Conservation (phyloP, 2,329 filamentous ascomycete genomes). For the Cercospora brassicicola region DNA sequence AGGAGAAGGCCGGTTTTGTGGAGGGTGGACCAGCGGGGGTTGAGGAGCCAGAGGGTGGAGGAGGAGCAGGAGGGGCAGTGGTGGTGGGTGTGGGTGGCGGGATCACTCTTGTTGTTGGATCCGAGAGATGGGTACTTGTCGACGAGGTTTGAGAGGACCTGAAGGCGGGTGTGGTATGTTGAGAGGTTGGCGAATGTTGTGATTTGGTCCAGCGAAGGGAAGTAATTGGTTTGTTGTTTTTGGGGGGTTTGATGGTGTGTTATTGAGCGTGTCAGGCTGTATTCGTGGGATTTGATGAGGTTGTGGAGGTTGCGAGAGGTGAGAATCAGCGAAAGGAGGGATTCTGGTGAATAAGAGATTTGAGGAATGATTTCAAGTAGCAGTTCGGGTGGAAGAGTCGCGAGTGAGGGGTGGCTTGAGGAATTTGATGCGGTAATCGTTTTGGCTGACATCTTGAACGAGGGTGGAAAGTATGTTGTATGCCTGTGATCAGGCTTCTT, state of each 20-base stretch:
- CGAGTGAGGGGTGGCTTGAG: conserved; percentile 8
- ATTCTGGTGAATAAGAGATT: conserved; percentile 33
- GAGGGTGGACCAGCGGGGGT: conserved; percentile 35
- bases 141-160: background rate
- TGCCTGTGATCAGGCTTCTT: background rate
- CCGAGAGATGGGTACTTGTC: background rate
- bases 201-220: conserved; percentile 19
- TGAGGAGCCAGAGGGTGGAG: conserved; percentile 18
- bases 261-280: conserved; percentile 33
- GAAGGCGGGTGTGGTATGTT: background rate
- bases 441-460: background rate
- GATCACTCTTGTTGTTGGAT: background rate
- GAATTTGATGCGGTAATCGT: background rate
- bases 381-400: conserved; percentile 33
- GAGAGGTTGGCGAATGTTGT: conserved; percentile 2
- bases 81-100: background rate
- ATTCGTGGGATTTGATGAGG: conserved; percentile 34
- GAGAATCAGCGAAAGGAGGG: conserved; percentile 30
- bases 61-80: background rate
- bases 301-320: conserved; percentile 32
- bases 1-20: conserved; percentile 37
- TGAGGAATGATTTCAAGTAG: conserved; percentile 37
- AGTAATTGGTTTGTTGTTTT: conserved; percentile 25
- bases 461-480: background rate
- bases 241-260: conserved; percentile 20